phyloP scores from a whole-genome alignment of 2,329 filamentous ascomycete species.

The Fusarium equiseti region DNA sequence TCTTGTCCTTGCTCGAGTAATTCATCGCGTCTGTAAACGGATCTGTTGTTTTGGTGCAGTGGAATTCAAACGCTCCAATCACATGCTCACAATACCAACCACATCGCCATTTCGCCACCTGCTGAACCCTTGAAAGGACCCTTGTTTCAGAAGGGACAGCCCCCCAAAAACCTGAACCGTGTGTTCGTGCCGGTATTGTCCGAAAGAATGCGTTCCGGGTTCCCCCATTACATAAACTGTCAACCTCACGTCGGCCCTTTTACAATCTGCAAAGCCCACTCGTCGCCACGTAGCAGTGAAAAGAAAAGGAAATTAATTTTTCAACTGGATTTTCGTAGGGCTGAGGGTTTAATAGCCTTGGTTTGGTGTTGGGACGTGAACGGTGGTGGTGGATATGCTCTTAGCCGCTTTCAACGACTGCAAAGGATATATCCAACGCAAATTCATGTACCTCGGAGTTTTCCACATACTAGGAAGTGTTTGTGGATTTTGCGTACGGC shows the following conservation, averaged over 20 bases:
- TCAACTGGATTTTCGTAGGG: background rate
- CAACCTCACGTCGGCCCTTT: conserved; percentile 53
- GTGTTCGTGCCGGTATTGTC: conserved; percentile 25
- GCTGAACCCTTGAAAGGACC: conserved; percentile 19
- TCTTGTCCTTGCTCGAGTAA: background rate
- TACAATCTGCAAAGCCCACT: conserved; percentile 57
- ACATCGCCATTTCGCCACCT: background rate
- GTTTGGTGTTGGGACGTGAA: background rate
- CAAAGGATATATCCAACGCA: background rate
- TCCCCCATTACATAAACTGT: conserved; percentile 44
- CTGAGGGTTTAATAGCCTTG: background rate
- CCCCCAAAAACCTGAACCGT: background rate
- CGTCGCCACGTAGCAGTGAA: conserved; percentile 50
- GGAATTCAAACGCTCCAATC: conserved; percentile 29
- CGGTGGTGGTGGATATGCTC: background rate
- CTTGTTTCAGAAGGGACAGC: conserved; percentile 17
- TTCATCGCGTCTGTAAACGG: background rate
- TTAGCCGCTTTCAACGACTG: background rate
- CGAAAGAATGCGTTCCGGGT: conserved; percentile 21
- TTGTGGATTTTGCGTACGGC: background rate
- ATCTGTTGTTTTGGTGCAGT: background rate
- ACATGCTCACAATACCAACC: conserved; percentile 1
- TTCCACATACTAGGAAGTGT: background rate
- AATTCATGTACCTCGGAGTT: background rate
- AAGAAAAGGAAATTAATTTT: background rate